phyloP scores from a whole-genome alignment of 2,329 filamentous ascomycete species.

The Samsoniella hepiali region DNA sequence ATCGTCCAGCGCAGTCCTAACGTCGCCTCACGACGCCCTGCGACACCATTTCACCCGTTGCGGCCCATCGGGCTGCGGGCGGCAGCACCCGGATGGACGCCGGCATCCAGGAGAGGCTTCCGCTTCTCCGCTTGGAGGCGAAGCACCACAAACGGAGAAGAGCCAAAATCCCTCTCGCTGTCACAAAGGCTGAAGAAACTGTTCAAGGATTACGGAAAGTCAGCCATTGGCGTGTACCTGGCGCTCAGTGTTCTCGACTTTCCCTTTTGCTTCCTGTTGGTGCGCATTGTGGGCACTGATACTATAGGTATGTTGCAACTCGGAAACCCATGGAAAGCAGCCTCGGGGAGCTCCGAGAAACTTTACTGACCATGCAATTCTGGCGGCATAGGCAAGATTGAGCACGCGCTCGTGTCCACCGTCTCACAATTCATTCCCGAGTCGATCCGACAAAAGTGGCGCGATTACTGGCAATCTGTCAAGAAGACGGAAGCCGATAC shows the following conservation, averaged over 20 bases:
- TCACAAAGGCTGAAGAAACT: conserved; percentile 76
- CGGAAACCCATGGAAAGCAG: not conserved
- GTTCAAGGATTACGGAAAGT: conserved; percentile 90
- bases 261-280: conserved; percentile 89
- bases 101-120: conserved; percentile 30
- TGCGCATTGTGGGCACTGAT: conserved; percentile 78
- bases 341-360: not conserved
- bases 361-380: not conserved
- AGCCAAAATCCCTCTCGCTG: conserved; percentile 45
- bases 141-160: conserved; percentile 25
- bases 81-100: not conserved
- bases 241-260: conserved; percentile 82
- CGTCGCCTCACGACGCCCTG: not conserved
- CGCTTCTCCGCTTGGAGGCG: conserved; percentile 34
- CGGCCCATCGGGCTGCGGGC: not conserved
- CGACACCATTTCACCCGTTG: not conserved
- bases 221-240: conserved; percentile 87
- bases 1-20: not conserved
- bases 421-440: conserved; percentile 59
- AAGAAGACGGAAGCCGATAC: conserved; percentile 44
- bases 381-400: conserved; percentile 48
- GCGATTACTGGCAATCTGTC: conserved; percentile 46
- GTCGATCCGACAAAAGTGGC: conserved; percentile 52
- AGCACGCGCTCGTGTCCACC: conserved; percentile 63
- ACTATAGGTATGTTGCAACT: conserved; percentile 62